Percentiles rank a stretch among this genome's conserved stretches.
Evolutionary conservation across 768 basidiomycete genomes (phyloP).

Genomic region (Erythrobasidium yunnanense): DNA sequence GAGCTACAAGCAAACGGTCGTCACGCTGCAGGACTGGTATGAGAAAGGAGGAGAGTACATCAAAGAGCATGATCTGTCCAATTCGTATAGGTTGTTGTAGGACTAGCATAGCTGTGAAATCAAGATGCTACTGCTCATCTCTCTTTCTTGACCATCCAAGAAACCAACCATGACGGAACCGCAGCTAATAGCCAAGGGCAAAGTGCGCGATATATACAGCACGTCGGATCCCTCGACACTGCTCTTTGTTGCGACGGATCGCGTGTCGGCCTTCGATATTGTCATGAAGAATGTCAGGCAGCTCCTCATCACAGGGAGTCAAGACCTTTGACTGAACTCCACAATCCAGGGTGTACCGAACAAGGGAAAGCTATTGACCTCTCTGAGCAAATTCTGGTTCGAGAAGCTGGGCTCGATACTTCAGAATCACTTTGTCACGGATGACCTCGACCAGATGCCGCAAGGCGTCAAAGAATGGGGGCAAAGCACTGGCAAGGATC

Average conservation of each 20-base stretch:
- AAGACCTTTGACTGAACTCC: not conserved
- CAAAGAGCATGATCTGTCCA: conserved; percentile 84
- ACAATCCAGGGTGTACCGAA: conserved; percentile 71
- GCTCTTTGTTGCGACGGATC: conserved; percentile 86
- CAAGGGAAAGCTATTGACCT: conserved; percentile 80
- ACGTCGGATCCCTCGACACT: conserved; percentile 52
- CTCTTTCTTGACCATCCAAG: too few relatives aligned
- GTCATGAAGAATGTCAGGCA: conserved; percentile 83
- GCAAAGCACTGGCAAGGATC: conserved; percentile 46
- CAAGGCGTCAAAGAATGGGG: conserved; percentile 61
- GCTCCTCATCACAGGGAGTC: conserved; percentile 26
- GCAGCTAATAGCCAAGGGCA: conserved; percentile 67
- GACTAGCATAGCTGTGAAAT: too few relatives aligned
- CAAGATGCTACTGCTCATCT: too few relatives aligned
- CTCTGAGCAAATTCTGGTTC: conserved; percentile 94
- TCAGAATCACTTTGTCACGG: conserved; percentile 67
- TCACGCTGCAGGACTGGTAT: conserved; percentile 72
- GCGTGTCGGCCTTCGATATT: conserved; percentile 94
- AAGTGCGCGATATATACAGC: conserved; percentile 92
- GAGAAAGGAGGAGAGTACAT: conserved; percentile 81
- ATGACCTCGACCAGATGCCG: conserved; percentile 69
- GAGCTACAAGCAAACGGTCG: conserved; percentile 50
- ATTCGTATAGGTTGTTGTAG: conserved; percentile 47
- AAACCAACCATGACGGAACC: conserved; percentile 17
- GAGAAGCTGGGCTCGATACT: conserved; percentile 57